Percentiles rank a stretch among this genome's conserved stretches.
phyloP scores from a whole-genome alignment of 768 basidiomycete species.

The Tulasnella sp. region DNA sequence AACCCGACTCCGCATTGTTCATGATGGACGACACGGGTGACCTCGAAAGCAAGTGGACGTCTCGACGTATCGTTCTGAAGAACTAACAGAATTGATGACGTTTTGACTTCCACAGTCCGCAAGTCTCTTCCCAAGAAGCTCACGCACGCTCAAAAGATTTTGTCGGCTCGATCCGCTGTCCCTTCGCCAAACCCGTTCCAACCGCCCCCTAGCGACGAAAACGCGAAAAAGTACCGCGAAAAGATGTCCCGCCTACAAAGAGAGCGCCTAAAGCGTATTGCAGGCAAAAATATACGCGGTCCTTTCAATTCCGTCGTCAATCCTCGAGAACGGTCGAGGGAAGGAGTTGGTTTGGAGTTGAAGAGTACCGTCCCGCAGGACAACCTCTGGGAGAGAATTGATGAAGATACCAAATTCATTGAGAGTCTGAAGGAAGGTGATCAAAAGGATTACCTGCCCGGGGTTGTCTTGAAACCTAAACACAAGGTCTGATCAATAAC shows the following conservation, averaged over 20 bases:
- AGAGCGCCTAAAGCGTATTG: conserved; percentile 69
- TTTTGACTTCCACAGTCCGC: conserved; percentile 48
- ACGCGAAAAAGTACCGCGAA: conserved; percentile 32
- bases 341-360: conserved; percentile 21
- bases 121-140: conserved; percentile 38
- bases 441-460: conserved; percentile 33
- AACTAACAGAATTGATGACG: background rate
- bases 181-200: conserved; percentile 67
- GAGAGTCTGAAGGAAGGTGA: conserved; percentile 43
- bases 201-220: conserved; percentile 29
- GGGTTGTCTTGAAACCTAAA: conserved; percentile 40
- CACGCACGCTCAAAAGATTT: conserved; percentile 66
- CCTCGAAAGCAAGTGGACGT: conserved; percentile 53
- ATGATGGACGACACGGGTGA: conserved; percentile 77
- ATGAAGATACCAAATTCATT: conserved; percentile 41
- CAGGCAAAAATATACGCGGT: conserved; percentile 63
- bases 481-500: conserved; percentile 50
- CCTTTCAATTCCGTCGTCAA: conserved; percentile 71
- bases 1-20: conserved; percentile 71
- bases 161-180: conserved; percentile 81
- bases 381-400: conserved; percentile 54
- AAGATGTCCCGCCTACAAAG: conserved; percentile 65
- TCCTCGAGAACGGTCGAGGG: conserved; percentile 50
- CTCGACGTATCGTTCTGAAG: background rate
- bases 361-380: conserved; percentile 51